Evolutionary conservation across 805 yeast species (phyloP), one percentile per base, ranked within the genome.

Genomic region (Wickerhamiella musiphila): DNA sequence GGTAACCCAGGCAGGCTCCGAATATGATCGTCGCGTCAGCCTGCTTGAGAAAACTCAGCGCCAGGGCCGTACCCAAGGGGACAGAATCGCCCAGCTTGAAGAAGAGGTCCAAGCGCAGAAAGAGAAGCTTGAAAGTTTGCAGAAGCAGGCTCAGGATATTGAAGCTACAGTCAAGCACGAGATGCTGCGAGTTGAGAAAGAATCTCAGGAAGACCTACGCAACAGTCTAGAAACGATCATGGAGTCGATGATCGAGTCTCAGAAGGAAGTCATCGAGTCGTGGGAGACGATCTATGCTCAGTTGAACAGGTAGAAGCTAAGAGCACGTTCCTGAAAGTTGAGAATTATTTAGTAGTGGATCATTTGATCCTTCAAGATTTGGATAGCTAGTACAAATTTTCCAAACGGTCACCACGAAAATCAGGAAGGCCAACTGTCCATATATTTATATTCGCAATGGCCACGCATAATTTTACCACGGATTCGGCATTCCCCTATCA

Each of bases 231-330:
- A 90, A 54, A 75, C 86, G 9, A 84, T 73, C 46, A 66, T 92
- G 49, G 96, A 90, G 53, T 71, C 90, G 32, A 68, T 90, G 16
- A 78, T 84, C 34, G 98, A 90, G 54, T 66, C 83, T 20, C 98
- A 90, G 54, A 90, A 90, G 56, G 94, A 83, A 51, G 72, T 60
- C 7, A 58, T 58, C 26, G 64, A 58, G 45, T 39, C 54, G 15
- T 58, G 64, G 64, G 64, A 58, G 41, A 57, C 63, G 1, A 90
- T 86, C 49, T 83, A 82, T 35, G 21, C 46, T 11, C 39, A 40
- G 12, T 32, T n/a, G n/a, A n/a, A n/a, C n/a, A n/a, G n/a, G n/a
- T n/a, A n/a, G n/a, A n/a, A n/a, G n/a, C n/a, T n/a, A n/a, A n/a
- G n/a, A n/a, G n/a, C n/a, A n/a, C n/a, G n/a, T n/a, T n/a, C n/a